Conservation (phyloP, 805 yeast genomes). For the Lipomyces kockii region DNA sequence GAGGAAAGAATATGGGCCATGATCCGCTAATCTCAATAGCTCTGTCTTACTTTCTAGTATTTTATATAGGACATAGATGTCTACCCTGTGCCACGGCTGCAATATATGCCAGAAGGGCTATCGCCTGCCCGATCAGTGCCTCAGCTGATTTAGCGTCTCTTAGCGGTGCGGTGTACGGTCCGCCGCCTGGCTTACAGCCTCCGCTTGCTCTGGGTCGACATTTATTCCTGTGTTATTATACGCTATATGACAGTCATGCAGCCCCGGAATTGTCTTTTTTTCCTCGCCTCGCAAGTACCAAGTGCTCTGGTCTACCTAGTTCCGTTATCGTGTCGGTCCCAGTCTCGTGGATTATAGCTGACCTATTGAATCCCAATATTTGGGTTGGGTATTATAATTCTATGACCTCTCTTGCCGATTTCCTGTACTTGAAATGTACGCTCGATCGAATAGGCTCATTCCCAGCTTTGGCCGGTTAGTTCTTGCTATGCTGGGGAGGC, state of each 20-base stretch:
- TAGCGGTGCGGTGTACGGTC: background rate
- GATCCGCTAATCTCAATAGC: background rate
- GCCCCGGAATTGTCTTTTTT: background rate
- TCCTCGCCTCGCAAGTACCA: background rate
- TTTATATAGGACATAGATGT: background rate
- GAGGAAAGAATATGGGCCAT: conserved; percentile 8
- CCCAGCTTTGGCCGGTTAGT: background rate
- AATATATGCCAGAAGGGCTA: conserved; percentile 20
- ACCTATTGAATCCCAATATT: conserved; percentile 1
- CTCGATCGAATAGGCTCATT: background rate
- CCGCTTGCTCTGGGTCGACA: background rate
- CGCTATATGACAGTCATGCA: conserved; percentile 14
- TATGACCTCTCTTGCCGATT: background rate
- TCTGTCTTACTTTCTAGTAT: conserved; percentile 5
- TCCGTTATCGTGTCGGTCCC: background rate
- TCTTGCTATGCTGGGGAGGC: background rate
- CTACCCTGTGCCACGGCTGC: background rate
- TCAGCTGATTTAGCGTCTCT: conserved; percentile 6
- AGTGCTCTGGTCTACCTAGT: background rate
- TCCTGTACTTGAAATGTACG: background rate
- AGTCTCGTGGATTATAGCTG: background rate
- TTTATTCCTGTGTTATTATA: background rate
- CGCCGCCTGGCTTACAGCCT: conserved; percentile 9
- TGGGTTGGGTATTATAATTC: background rate
- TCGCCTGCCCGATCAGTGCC: conserved; percentile 20